phyloP scores from a whole-genome alignment of 148 eudicot genomes.

The Talinum fruticosum region DNA sequence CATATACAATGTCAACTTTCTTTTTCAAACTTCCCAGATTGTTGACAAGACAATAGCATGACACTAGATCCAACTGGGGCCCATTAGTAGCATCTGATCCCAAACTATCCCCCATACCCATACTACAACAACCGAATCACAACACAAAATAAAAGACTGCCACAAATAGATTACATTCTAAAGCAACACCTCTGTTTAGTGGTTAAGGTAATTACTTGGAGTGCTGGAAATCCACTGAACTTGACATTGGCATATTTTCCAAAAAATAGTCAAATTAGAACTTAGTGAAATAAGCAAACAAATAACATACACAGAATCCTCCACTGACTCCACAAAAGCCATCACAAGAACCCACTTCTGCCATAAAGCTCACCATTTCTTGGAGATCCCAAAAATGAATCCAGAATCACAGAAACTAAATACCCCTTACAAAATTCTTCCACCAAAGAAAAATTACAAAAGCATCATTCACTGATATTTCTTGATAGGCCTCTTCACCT shows the following conservation, averaged over 20 bases:
- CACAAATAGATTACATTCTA: not conserved
- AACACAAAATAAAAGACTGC: not conserved
- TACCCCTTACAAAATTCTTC: not conserved
- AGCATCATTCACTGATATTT: not conserved
- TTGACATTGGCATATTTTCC: not conserved
- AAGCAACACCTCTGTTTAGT: too few relatives aligned
- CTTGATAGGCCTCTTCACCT: not conserved
- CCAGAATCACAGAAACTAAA: not conserved
- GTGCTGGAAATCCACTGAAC: too few relatives aligned
- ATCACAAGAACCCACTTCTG: not conserved
- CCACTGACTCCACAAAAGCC: not conserved
- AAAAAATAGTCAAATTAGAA: not conserved
- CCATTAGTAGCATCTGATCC: not conserved
- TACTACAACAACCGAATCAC: too few relatives aligned
- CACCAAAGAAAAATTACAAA: not conserved
- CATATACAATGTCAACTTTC: not conserved
- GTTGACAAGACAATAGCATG: not conserved
- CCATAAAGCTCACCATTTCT: not conserved
- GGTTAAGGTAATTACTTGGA: too few relatives aligned
- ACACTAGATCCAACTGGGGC: too few relatives aligned
- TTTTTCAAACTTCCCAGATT: not conserved
- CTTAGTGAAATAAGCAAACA: not conserved
- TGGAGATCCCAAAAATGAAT: not conserved
- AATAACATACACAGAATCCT: not conserved
- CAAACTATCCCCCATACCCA: not conserved